These are phyloP conservation scores for Teratosphaeria zuluensis DNA, from an alignment of 2,329 filamentous ascomycete species.

Conservation along the genomic window DNA sequence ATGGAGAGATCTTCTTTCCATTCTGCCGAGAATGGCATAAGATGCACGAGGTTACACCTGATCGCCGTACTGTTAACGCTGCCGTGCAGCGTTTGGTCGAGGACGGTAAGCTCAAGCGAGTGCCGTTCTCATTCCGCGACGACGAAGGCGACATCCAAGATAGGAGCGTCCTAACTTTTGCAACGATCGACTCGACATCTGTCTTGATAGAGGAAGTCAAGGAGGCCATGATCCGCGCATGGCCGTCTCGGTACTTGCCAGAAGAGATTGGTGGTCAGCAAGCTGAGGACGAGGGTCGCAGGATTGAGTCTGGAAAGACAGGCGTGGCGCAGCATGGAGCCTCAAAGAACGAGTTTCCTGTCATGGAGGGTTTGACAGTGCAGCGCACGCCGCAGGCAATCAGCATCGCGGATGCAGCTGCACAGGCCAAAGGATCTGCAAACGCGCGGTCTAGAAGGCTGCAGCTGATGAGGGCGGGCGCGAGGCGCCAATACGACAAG, in stretches of 20 bases:
- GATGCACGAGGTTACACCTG: conserved; percentile 36
- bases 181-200: conserved; percentile 36
- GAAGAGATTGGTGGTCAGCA: conserved; percentile 27
- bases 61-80: conserved; percentile 43
- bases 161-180: conserved; percentile 41
- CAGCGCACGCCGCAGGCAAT: conserved; percentile 2
- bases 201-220: conserved; percentile 40
- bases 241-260: conserved; percentile 37
- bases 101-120: conserved; percentile 41
- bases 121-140: conserved; percentile 43
- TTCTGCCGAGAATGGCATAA: conserved; percentile 46
- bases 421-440: neutral
- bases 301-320: neutral
- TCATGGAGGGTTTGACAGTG: conserved; percentile 4
- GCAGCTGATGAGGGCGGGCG: neutral
- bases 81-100: conserved; percentile 42
- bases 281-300: neutral
- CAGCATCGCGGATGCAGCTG: neutral
- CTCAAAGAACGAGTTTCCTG: conserved; percentile 3
- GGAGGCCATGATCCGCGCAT: conserved; percentile 38
- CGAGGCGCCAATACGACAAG: neutral
- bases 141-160: conserved; percentile 39
- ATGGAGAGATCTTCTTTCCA: conserved; percentile 45
- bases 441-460: neutral
- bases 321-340: neutral